Evolutionary conservation across 768 basidiomycete species (phyloP), one percentile per base, ranked within the genome.

Genomic region (Amanita fuliginea): DNA sequence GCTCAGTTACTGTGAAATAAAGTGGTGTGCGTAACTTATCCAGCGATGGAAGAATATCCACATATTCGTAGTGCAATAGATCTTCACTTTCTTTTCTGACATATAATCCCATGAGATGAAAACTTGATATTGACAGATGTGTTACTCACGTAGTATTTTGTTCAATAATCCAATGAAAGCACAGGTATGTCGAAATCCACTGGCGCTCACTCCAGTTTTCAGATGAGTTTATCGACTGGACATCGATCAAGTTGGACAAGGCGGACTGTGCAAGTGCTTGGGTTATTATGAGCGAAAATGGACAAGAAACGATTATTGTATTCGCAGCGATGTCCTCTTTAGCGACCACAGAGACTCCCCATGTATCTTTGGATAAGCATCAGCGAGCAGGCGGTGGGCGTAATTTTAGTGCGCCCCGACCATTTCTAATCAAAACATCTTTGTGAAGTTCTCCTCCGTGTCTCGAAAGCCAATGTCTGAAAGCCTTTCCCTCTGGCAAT

Each of bases 1-100:
- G 64, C 60, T 98, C 94, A 13, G 58, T 46, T 0, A 60, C 42
- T 0, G 75, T 75, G 59, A 90, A 96, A 54, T 86, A 80, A 10
- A 92, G 68, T 0, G 92, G 76, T 0, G 93, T 94, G 11, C 72
- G 66, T 0, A 95, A 70, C 46, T 73, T 68, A 2, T 70, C 64
- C 0, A 71, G 42, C 0, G 68, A 22, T 0, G 94, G 94, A 1
- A 96, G 70, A 6, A 74, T 77, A 18, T 74, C 65, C 22, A 91
- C 60, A 61, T 97, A 98, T 2, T 76, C 72, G 21, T 62, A 59
- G 60, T 87, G 83, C 8, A 52, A 55, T 45, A 74, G 53, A 44
- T 56, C 47, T 46, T 49, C 49, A 37, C 49, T 56, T 55, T 22
- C 50, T 49, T 36, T 32, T 18, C 58, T 61, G 41, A 34, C n/a